These are phyloP conservation scores for Chlamydomonas incerta DNA, from an alignment of 139 green algal genomes.

Conservation along the genomic window DNA sequence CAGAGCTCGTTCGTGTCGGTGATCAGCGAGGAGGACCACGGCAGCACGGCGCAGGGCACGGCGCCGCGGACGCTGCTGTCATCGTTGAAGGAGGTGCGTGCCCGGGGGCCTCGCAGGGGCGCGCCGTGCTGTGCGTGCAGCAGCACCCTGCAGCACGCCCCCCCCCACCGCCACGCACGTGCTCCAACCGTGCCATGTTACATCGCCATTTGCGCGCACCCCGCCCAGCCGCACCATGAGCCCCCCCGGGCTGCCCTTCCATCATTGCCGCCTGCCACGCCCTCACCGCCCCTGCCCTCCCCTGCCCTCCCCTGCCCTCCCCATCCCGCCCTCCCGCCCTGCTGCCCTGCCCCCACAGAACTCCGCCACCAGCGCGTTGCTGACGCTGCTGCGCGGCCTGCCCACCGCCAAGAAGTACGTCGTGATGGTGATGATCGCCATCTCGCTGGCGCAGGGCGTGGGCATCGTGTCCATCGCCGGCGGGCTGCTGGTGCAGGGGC, in stretches of 20 bases:
- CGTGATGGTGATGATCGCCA: constrained; percentile 22
- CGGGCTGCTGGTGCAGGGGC: constrained; percentile 23
- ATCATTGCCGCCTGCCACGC: too few relatives aligned
- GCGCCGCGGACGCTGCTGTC: background rate
- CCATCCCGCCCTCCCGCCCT: too few relatives aligned
- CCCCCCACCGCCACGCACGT: too few relatives aligned
- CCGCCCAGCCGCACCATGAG: background rate
- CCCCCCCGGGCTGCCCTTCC: background rate
- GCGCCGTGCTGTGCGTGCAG: too few relatives aligned
- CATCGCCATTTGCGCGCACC: background rate
- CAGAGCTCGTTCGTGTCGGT: constrained; percentile 32
- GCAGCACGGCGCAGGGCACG: background rate
- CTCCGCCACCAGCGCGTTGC: background rate
- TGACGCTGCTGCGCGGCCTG: constrained; percentile 40
- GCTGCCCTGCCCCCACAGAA: background rate
- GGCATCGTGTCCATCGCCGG: constrained; percentile 26
- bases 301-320: too few relatives aligned
- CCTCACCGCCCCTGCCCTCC: too few relatives aligned
- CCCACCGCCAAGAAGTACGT: constrained; percentile 30
- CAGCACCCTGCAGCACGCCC: too few relatives aligned
- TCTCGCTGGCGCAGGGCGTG: background rate
- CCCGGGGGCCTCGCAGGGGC: too few relatives aligned
- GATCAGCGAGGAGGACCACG: constrained; percentile 4
- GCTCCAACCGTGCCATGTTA: too few relatives aligned
- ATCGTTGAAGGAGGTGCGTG: constrained; percentile 10